A percentile compares a stretch with the other conserved stretches of the same genome.
Evolutionary conservation across 345 rosid species (phyloP).

Genomic region (Acer campestre): DNA sequence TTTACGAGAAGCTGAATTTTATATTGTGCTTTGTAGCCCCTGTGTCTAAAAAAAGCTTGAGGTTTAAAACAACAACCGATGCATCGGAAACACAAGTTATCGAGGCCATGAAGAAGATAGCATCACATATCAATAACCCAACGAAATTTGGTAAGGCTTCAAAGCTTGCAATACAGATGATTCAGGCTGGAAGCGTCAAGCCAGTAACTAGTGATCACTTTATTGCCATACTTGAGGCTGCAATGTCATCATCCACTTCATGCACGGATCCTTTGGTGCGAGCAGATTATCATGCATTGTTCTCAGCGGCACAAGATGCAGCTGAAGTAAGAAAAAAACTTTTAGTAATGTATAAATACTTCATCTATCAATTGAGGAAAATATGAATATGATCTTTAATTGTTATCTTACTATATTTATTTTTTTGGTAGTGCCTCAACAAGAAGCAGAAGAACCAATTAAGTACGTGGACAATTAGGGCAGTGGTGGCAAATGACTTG

Average conservation of each 20-base stretch:
- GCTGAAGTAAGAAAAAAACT: slow-evolving; percentile 53
- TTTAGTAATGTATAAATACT: background rate
- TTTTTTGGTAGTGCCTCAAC: slow-evolving; percentile 57
- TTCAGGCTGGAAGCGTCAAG: slow-evolving; percentile 91
- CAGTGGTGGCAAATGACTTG: slow-evolving; percentile 91
- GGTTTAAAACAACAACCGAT: slow-evolving; percentile 90
- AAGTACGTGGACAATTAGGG: slow-evolving; percentile 65
- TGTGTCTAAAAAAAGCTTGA: slow-evolving; percentile 56
- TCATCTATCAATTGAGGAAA: background rate
- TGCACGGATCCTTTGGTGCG: slow-evolving; percentile 81
- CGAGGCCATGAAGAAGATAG: slow-evolving; percentile 94
- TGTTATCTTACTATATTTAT: slow-evolving; percentile 15
- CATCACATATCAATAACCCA: slow-evolving; percentile 81
- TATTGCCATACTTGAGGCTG: slow-evolving; percentile 78
- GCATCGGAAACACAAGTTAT: slow-evolving; percentile 80
- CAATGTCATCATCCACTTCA: slow-evolving; percentile 68
- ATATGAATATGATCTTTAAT: slow-evolving; percentile 19
- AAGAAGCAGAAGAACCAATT: slow-evolving; percentile 74
- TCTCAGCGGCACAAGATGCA: slow-evolving; percentile 81
- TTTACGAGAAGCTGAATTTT: slow-evolving; percentile 7
- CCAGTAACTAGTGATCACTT: slow-evolving; percentile 72
- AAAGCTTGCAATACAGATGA: slow-evolving; percentile 83
- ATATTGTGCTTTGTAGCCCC: slow-evolving; percentile 27
- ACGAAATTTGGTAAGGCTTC: slow-evolving; percentile 85
- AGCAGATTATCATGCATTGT: slow-evolving; percentile 75